phyloP scores from a whole-genome alignment of 2,329 filamentous ascomycete species.

The Colletotrichum neosansevieriae region DNA sequence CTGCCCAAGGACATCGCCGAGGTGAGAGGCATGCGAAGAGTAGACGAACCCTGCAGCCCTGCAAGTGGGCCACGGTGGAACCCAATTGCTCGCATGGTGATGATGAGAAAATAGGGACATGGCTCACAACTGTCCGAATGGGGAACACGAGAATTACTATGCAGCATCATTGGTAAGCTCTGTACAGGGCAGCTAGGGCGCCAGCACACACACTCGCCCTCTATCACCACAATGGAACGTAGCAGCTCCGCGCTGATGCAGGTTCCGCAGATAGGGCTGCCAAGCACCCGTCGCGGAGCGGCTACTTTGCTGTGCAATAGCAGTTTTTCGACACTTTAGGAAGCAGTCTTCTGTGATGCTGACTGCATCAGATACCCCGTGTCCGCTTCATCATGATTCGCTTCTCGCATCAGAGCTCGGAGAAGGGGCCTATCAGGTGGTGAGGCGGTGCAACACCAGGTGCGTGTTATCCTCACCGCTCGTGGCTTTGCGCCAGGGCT shows the following conservation, averaged over 20 bases:
- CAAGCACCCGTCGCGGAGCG: not conserved
- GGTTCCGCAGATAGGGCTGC: constrained; percentile 34
- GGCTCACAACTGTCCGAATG: constrained; percentile 13
- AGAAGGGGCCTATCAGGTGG: constrained; percentile 1
- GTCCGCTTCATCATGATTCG: constrained; percentile 6
- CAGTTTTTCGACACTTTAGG: not conserved
- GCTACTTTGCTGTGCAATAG: constrained; percentile 1
- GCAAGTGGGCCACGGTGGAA: constrained; percentile 21
- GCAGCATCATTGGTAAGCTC: constrained; percentile 25
- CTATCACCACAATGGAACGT: constrained; percentile 29
- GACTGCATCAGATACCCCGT: constrained; percentile 4
- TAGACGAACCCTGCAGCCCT: constrained; percentile 16
- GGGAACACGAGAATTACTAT: constrained; percentile 16
- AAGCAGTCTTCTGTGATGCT: not conserved
- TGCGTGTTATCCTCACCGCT: constrained; percentile 35
- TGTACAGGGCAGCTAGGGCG: not conserved
- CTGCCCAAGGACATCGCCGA: constrained; percentile 26
- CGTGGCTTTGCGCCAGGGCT: constrained; percentile 21
- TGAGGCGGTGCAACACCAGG: constrained; percentile 25
- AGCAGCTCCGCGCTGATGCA: constrained; percentile 27
- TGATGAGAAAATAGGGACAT: not conserved
- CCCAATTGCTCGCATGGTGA: constrained; percentile 6
- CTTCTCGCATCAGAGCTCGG: not conserved
- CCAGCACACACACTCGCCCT: not conserved
- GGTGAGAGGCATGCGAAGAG: not conserved